phyloP scores from a whole-genome alignment of 371 early-diverging fungal genomes.

The Synchytrium microbalum region DNA sequence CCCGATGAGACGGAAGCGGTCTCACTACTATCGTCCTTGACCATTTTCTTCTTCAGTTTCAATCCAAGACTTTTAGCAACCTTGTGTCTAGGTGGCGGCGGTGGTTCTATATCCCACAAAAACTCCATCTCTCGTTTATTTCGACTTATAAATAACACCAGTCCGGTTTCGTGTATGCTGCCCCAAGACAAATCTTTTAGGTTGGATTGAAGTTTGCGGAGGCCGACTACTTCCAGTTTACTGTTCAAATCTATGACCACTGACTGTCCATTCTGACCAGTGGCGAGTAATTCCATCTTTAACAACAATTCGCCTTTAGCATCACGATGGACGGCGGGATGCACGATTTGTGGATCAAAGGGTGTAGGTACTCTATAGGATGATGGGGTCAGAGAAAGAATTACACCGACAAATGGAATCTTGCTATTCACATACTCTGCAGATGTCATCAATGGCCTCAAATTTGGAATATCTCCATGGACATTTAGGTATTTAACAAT shows the following conservation, averaged over 20 bases:
- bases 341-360: not conserved
- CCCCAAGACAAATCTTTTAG: not conserved
- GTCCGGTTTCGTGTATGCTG: not conserved
- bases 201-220: not conserved
- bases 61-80: not conserved
- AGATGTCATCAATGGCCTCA: not conserved
- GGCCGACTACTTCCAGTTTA: not conserved
- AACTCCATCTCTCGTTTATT: not conserved
- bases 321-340: not conserved
- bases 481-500: not conserved
- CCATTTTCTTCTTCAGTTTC: not conserved
- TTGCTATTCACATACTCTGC: not conserved
- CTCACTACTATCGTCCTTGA: not conserved
- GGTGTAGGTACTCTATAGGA: too few species aligned
- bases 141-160: not conserved
- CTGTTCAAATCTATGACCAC: not conserved
- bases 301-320: not conserved
- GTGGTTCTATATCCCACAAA: not conserved
- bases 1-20: not conserved
- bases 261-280: not conserved
- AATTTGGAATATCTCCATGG: not conserved
- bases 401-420: too few species aligned
- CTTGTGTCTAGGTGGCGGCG: not conserved
- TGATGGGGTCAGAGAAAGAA: too few species aligned
- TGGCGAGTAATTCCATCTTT: not conserved